Conservation (phyloP, 345 rosid genomes). For the Gossypium mustelinum region DNA sequence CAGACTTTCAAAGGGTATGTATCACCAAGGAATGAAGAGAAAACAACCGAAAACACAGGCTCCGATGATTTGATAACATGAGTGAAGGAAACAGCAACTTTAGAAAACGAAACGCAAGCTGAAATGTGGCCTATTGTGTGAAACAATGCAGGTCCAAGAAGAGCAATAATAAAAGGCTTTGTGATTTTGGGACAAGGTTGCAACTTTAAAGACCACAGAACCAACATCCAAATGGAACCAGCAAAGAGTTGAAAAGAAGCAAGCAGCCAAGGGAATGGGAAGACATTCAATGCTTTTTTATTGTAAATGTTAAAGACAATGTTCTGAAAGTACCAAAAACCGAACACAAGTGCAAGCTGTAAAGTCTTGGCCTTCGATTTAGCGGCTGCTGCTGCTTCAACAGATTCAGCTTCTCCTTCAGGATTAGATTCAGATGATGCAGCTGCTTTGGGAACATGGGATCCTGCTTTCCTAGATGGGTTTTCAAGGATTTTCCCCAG, state of each 20-base stretch:
- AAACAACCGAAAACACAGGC: slow-evolving; percentile 91
- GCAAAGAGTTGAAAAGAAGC: slow-evolving; percentile 91
- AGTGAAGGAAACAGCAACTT: slow-evolving; percentile 96
- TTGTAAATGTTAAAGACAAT: slow-evolving; percentile 91
- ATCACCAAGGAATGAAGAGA: slow-evolving; percentile 88
- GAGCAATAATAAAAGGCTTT: slow-evolving; percentile 72
- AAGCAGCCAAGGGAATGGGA: slow-evolving; percentile 95
- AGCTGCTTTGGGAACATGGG: slow-evolving; percentile 38
- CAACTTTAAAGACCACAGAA: slow-evolving; percentile 72
- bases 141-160: slow-evolving; percentile 93
- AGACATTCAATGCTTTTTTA: slow-evolving; percentile 79
- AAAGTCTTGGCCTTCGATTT: slow-evolving; percentile 38
- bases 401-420: slow-evolving; percentile 29
- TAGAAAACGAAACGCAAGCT: slow-evolving; percentile 93
- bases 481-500: slow-evolving; percentile 20
- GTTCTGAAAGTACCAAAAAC: slow-evolving; percentile 91
- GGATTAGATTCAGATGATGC: slow-evolving; percentile 47
- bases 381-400: slow-evolving; percentile 9
- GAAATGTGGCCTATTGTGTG: slow-evolving; percentile 96
- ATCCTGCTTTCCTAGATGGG: slow-evolving; percentile 33
- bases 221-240: slow-evolving; percentile 89
- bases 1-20: slow-evolving; percentile 76
- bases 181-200: slow-evolving; percentile 83
- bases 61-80: slow-evolving; percentile 96
- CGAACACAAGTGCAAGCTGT: slow-evolving; percentile 70